phyloP scores from a whole-genome alignment of 306 rosid species.

The Quercus wislizeni region DNA sequence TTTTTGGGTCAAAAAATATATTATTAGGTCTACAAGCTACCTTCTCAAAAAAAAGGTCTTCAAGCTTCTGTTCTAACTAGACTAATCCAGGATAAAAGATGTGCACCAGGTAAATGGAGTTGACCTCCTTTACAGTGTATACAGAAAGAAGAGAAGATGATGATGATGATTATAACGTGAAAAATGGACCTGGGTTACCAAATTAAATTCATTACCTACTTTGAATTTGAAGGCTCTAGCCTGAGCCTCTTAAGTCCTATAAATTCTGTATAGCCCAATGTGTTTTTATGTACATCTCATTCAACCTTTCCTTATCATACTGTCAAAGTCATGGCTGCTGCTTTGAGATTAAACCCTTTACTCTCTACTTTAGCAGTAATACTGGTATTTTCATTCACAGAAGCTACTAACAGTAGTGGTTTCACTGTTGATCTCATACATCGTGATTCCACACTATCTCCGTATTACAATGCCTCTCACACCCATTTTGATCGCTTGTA shows the following conservation, averaged over 20 bases:
- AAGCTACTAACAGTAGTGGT: background rate
- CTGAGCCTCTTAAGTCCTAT: background rate
- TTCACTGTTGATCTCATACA: slow-evolving; percentile 38
- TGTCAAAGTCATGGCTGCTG: background rate
- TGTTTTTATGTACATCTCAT: background rate
- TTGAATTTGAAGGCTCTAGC: too few species aligned
- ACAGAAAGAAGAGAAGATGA: too few species aligned
- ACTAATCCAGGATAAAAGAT: too few species aligned
- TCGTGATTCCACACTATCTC: slow-evolving; percentile 54
- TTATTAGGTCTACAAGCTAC: too few species aligned
- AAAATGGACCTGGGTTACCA: too few species aligned
- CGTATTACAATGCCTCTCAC: slow-evolving; percentile 30
- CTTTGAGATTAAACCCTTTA: background rate
- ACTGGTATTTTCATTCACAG: background rate
- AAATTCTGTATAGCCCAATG: background rate
- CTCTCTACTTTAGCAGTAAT: background rate
- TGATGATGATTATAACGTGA: too few species aligned
- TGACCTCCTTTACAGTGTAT: too few species aligned
- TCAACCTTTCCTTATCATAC: background rate
- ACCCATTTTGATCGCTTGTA: slow-evolving; percentile 28
- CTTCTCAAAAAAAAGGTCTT: too few species aligned
- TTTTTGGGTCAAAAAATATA: too few species aligned
- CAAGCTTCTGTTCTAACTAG: too few species aligned
- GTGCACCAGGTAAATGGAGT: too few species aligned
- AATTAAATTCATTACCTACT: too few species aligned